phyloP scores from a whole-genome alignment of 306 rosid genomes.

The Notholithocarpus densiflorus region DNA sequence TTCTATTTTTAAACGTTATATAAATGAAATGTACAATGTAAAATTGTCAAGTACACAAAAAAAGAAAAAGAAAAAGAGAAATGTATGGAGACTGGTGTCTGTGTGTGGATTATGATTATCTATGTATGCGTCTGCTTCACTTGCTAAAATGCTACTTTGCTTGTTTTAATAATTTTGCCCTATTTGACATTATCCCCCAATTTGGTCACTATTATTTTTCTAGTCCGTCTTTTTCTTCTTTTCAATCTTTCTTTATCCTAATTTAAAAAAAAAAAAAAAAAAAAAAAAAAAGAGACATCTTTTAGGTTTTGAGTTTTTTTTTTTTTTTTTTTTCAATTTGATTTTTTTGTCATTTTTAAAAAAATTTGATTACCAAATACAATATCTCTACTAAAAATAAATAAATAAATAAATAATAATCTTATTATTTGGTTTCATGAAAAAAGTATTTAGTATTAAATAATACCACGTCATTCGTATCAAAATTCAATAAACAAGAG shows the following conservation, averaged over 20 bases:
- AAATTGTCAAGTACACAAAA: no score
- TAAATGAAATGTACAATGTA: not conserved
- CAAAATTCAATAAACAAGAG: no score
- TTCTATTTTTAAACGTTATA: conserved; percentile 12
- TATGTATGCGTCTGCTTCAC: not conserved
- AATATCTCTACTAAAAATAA: no score
- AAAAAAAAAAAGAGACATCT: not conserved
- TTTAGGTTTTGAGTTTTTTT: not conserved
- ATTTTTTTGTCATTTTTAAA: no score
- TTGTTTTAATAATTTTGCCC: not conserved
- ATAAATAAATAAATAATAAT: no score
- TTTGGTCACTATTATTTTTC: not conserved
- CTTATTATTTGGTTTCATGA: no score
- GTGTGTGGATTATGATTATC: conserved; percentile 3
- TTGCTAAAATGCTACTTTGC: not conserved
- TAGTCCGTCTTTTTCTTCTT: not conserved
- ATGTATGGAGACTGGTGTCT: not conserved
- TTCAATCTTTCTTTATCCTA: not conserved
- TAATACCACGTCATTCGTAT: no score
- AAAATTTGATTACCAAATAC: no score
- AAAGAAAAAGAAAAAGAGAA: conserved; percentile 8
- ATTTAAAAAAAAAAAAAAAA: no score
- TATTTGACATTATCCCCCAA: not conserved
- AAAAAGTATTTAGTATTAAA: no score
- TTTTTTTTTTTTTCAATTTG: not conserved